Percentiles rank a stretch among this genome's conserved stretches.
phyloP scores from a whole-genome alignment of 192 early-diverging fungal species.

The Podila horticola region DNA sequence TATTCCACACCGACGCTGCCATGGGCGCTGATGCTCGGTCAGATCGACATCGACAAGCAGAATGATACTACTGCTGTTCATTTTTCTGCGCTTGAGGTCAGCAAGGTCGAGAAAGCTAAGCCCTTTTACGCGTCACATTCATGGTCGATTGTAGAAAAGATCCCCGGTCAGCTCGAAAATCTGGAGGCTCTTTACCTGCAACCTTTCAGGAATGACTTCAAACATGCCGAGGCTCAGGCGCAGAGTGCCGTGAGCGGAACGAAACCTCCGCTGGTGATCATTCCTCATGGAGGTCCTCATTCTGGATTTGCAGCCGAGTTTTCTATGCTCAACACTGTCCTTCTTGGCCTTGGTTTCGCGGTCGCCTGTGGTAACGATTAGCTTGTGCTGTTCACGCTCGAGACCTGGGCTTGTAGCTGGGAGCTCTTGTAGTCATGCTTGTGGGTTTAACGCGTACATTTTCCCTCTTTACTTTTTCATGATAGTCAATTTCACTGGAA shows the following conservation, averaged over 20 bases:
- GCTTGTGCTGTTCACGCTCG: too few species aligned
- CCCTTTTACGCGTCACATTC: slow-evolving; percentile 20
- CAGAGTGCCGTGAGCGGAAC: slow-evolving; percentile 22
- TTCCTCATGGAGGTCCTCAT: slow-evolving; percentile 88
- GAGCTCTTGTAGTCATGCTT: too few species aligned
- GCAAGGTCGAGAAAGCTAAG: slow-evolving; percentile 31
- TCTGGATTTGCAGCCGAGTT: slow-evolving; percentile 62
- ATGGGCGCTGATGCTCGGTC: slow-evolving; percentile 51
- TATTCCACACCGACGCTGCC: slow-evolving; percentile 65
- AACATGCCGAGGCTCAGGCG: slow-evolving; percentile 6
- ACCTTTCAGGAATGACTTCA: slow-evolving; percentile 9
- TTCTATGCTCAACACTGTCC: slow-evolving; percentile 49
- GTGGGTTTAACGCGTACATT: too few species aligned
- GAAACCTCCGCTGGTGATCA: slow-evolving; percentile 67
- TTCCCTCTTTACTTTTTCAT: not conserved
- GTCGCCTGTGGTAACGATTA: slow-evolving; percentile 49
- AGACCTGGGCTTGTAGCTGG: not conserved
- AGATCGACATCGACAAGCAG: slow-evolving; percentile 7
- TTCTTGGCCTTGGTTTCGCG: slow-evolving; percentile 70
- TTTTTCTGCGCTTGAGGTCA: slow-evolving; percentile 23
- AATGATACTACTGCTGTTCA: slow-evolving; percentile 2
- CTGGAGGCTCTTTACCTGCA: slow-evolving; percentile 51
- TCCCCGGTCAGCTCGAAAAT: slow-evolving; percentile 44
- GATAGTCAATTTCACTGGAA: slow-evolving; percentile 81
- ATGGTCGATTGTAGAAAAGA: slow-evolving; percentile 45